A percentile compares a stretch with the other conserved stretches of the same genome.
Conservation (phyloP, 805 yeast genomes). For the Pichia paraexigua region DNA sequence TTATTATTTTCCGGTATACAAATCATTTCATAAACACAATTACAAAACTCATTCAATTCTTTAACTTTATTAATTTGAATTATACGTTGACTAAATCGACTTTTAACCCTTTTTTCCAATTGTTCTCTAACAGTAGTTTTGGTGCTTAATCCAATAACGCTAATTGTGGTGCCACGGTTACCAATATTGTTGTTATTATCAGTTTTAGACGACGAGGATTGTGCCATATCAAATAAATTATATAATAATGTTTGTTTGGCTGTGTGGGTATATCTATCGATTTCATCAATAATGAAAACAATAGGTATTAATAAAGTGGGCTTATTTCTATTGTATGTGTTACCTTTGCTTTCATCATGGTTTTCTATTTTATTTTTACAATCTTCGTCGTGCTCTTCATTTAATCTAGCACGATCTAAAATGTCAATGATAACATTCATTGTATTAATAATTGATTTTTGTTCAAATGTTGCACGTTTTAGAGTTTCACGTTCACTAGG, state of each 20-base stretch:
- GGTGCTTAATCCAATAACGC: slow-evolving; percentile 74
- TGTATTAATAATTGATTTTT: slow-evolving; percentile 50
- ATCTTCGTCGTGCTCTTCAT: slow-evolving; percentile 15
- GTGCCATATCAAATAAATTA: slow-evolving; percentile 82
- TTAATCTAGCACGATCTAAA: slow-evolving; percentile 33
- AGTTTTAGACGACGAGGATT: slow-evolving; percentile 28
- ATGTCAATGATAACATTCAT: slow-evolving; percentile 49
- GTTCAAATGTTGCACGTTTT: slow-evolving; percentile 31
- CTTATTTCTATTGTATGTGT: slow-evolving; percentile 9
- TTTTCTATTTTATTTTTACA: slow-evolving; percentile 15
- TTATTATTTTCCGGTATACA: slow-evolving; percentile 18
- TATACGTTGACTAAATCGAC: slow-evolving; percentile 78
- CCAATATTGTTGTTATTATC: slow-evolving; percentile 16
- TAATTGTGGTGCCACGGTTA: slow-evolving; percentile 44
- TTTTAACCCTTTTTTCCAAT: slow-evolving; percentile 84
- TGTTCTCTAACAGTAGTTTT: slow-evolving; percentile 69
- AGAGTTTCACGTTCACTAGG: slow-evolving; percentile 11
- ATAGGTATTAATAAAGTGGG: slow-evolving; percentile 41
- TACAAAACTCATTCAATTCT: slow-evolving; percentile 42
- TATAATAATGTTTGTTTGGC: slow-evolving; percentile 78
- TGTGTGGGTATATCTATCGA: slow-evolving; percentile 67
- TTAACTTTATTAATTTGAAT: slow-evolving; percentile 49
- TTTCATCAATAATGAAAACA: slow-evolving; percentile 74
- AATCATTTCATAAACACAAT: slow-evolving; percentile 30
- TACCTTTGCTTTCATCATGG: slow-evolving; percentile 13